These are phyloP conservation scores for Aphanomyces astaci DNA, from an alignment of 352 stramenopile genomes.

Conservation along the genomic window DNA sequence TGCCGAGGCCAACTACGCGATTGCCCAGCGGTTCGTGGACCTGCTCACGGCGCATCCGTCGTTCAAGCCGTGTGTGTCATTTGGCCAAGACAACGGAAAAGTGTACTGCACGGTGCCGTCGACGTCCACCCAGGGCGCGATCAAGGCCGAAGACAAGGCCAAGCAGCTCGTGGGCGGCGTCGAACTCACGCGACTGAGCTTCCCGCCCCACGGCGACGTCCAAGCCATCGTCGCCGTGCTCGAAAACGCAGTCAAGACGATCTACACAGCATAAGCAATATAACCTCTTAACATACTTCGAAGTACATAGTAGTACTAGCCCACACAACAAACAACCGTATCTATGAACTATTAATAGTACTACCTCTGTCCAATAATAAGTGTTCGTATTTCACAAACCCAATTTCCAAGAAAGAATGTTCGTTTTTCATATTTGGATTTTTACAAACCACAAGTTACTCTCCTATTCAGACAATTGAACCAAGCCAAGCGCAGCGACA, in stretches of 20 bases:
- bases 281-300: no score
- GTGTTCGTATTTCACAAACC: no score
- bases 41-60: slow-evolving; percentile 14
- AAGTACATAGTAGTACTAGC: no score
- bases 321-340: no score
- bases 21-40: slow-evolving; percentile 22
- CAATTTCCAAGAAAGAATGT: no score
- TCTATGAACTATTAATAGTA: no score
- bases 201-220: slow-evolving; percentile 26
- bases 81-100: slow-evolving; percentile 27
- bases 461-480: no score
- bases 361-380: no score
- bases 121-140: slow-evolving; percentile 26
- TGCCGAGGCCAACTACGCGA: slow-evolving; percentile 7
- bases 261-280: slow-evolving; percentile 13
- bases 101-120: slow-evolving; percentile 27
- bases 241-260: slow-evolving; percentile 19
- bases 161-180: slow-evolving; percentile 27
- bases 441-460: not conserved
- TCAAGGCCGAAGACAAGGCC: slow-evolving; percentile 28
- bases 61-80: slow-evolving; percentile 29
- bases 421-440: no score
- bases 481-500: no score
- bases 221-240: not conserved
- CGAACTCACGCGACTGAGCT: slow-evolving; percentile 26